Percentiles rank a stretch among this genome's conserved stretches.
phyloP scores from a whole-genome alignment of 2,329 filamentous ascomycete species.

The Botrytis porri region DNA sequence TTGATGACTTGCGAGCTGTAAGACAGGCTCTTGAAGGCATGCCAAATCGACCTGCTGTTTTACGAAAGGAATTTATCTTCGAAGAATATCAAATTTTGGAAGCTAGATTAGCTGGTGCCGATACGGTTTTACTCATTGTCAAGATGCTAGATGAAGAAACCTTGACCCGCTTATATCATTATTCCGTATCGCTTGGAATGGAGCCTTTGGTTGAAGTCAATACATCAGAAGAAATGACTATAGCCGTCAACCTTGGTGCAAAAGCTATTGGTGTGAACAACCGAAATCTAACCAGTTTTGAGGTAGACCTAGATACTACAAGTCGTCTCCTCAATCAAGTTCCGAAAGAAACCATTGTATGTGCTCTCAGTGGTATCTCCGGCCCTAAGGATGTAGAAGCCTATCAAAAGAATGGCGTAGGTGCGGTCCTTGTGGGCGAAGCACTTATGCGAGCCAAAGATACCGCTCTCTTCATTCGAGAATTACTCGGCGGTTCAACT shows the following conservation, averaged over 20 bases:
- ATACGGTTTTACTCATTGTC: conserved; percentile 92
- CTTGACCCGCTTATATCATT: conserved; percentile 77
- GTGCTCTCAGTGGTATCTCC: conserved; percentile 91
- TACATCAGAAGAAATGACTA: conserved; percentile 87
- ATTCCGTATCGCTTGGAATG: conserved; percentile 89
- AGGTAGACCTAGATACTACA: conserved; percentile 91
- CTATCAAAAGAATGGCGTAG: conserved; percentile 85
- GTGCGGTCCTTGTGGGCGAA: conserved; percentile 91
- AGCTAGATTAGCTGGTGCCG: conserved; percentile 85
- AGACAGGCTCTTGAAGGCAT: conserved; percentile 86
- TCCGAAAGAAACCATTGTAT: conserved; percentile 80
- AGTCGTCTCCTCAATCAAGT: conserved; percentile 85
- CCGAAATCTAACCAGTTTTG: conserved; percentile 91
- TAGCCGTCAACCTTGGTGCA: conserved; percentile 79
- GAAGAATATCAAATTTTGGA: conserved; percentile 98
- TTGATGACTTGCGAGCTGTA: conserved; percentile 86
- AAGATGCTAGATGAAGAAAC: conserved; percentile 87
- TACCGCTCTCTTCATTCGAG: conserved; percentile 76
- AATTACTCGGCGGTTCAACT: conserved; percentile 65
- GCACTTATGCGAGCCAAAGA: conserved; percentile 90
- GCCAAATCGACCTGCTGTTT: conserved; percentile 84
- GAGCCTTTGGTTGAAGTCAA: conserved; percentile 97
- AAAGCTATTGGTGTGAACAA: conserved; percentile 98
- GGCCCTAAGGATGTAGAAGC: conserved; percentile 82
- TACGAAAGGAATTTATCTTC: conserved; percentile 97